Evolutionary conservation across 1,284 basidiomycete species (phyloP).

Genomic region (Cutaneotrichosporon cavernicola): DNA sequence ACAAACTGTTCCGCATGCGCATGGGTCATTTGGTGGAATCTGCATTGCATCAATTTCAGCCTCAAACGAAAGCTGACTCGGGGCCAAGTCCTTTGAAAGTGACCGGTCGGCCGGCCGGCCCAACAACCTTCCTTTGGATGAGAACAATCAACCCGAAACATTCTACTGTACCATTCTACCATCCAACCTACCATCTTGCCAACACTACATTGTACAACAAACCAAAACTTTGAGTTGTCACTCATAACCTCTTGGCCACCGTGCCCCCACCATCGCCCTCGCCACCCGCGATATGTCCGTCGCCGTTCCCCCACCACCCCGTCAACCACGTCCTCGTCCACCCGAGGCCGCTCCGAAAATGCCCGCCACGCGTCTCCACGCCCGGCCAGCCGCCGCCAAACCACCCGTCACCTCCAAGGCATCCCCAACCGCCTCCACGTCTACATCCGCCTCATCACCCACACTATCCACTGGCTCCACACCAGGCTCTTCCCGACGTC

Average conservation of each 20-base stretch:
- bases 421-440: constrained; percentile 1
- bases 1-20: not conserved
- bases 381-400: constrained; percentile 4
- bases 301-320: constrained; percentile 12
- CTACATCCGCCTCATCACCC: constrained; percentile 2
- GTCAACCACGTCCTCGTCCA: constrained; percentile 10
- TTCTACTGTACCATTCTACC: no score
- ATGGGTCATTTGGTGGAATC: not conserved
- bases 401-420: not conserved
- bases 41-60: not conserved
- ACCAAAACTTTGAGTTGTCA: constrained; percentile 1
- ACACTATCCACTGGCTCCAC: constrained; percentile 4
- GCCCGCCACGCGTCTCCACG: constrained; percentile 10
- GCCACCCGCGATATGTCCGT: constrained; percentile 7
- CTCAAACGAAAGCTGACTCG: not conserved
- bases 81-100: not conserved
- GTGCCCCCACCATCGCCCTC: not conserved
- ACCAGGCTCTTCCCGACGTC: constrained; percentile 10
- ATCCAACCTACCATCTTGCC: not conserved
- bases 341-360: constrained; percentile 15
- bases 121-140: not conserved
- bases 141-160: not conserved
- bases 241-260: constrained; percentile 3
- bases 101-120: not conserved
- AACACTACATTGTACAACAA: not conserved